Evolutionary conservation across 2,329 filamentous ascomycete genomes (phyloP).

Genomic region (Scedosporium aurantiacum): DNA sequence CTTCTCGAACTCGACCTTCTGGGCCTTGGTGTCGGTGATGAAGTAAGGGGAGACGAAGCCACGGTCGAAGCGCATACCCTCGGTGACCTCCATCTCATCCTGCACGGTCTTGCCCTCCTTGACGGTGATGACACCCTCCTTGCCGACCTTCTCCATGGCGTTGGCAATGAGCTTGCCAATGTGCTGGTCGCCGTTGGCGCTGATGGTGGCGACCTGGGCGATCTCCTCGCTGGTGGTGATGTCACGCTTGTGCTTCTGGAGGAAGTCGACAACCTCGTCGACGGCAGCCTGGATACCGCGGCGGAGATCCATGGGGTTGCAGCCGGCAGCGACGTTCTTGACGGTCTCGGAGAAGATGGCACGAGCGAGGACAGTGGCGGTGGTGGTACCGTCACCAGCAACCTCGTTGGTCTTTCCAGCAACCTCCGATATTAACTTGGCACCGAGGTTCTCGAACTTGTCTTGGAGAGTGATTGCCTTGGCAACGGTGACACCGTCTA

Average conservation of each 20-base stretch:
- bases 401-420: constrained; percentile 99
- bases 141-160: constrained; percentile 99
- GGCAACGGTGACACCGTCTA: constrained; percentile 81
- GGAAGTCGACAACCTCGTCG: constrained; percentile 84
- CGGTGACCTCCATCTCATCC: constrained; percentile 96
- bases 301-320: constrained; percentile 98
- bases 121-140: constrained; percentile 99
- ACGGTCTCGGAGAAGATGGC: constrained; percentile 99
- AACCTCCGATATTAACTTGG: constrained; percentile 91
- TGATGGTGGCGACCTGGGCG: constrained; percentile 96
- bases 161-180: constrained; percentile 93
- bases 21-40: constrained; percentile 97
- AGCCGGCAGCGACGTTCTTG: constrained; percentile 98
- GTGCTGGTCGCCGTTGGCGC: constrained; percentile 90
- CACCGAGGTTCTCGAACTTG: constrained; percentile 99
- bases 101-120: constrained; percentile 99
- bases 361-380: constrained; percentile 89
- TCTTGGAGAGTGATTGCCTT: constrained; percentile 89
- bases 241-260: constrained; percentile 92
- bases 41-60: constrained; percentile 99
- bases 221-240: constrained; percentile 97
- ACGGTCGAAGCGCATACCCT: constrained; percentile 99
- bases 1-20: constrained; percentile 99
- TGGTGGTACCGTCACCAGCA: constrained; percentile 96
- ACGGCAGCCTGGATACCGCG: constrained; percentile 95